Evolutionary conservation across 2,329 filamentous ascomycete genomes (phyloP).

Genomic region (Pseudogymnoascus sp.): DNA sequence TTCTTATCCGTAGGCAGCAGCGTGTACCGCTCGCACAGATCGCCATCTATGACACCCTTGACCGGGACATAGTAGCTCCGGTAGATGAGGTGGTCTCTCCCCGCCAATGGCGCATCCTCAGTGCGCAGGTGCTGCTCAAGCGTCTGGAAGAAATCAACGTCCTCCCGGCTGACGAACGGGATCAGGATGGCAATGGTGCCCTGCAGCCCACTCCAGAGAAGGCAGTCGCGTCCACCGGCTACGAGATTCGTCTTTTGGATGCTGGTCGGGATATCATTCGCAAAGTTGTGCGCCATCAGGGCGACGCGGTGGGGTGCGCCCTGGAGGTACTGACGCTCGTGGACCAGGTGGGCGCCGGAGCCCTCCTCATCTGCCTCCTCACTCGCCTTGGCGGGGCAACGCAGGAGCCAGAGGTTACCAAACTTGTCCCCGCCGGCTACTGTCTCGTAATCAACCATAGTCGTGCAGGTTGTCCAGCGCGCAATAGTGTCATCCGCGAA

Average conservation of each 20-base stretch:
- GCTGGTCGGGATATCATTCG: conserved; percentile 85
- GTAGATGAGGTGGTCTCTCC: conserved; percentile 92
- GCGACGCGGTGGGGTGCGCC: conserved; percentile 79
- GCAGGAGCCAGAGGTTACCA: conserved; percentile 88
- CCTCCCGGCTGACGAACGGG: conserved; percentile 83
- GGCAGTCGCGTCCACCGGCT: conserved; percentile 80
- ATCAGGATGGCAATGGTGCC: conserved; percentile 91
- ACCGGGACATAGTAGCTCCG: conserved; percentile 92
- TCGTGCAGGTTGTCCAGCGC: conserved; percentile 81
- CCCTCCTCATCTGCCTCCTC: conserved; percentile 89
- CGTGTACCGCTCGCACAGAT: conserved; percentile 88
- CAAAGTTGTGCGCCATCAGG: conserved; percentile 80
- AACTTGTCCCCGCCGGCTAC: conserved; percentile 95
- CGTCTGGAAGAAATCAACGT: conserved; percentile 95
- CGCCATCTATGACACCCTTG: conserved; percentile 94
- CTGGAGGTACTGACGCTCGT: conserved; percentile 83
- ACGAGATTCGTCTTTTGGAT: conserved; percentile 85
- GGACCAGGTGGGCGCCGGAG: conserved; percentile 80
- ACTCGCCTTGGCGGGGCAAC: conserved; percentile 77
- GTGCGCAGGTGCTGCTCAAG: conserved; percentile 80
- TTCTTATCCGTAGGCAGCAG: conserved; percentile 81
- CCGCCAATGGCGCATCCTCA: conserved; percentile 81
- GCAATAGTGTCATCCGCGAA: conserved; percentile 87
- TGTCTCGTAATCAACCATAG: conserved; percentile 97
- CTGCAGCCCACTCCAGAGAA: conserved; percentile 91